These are phyloP conservation scores for Microdochium bolleyi DNA, from an alignment of 2,329 filamentous ascomycete genomes.

Conservation along the genomic window DNA sequence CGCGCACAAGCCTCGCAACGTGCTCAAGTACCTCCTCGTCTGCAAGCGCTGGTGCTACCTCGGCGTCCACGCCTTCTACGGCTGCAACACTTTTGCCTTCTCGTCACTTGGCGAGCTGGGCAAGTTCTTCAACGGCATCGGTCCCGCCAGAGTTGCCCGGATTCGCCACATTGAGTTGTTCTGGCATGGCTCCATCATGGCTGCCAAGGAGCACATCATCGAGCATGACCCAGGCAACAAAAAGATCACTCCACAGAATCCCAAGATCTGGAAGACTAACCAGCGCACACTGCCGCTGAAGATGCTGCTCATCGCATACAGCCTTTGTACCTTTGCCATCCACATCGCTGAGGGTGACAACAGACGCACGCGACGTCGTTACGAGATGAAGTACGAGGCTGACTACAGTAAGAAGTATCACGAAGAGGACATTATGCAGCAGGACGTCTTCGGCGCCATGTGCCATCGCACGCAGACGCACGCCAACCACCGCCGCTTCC, in stretches of 20 bases:
- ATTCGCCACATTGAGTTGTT: conserved; percentile 35
- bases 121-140: conserved; percentile 35
- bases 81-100: conserved; percentile 40
- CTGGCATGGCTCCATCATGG: conserved; percentile 15
- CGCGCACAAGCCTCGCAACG: conserved; percentile 22
- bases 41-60: conserved; percentile 30
- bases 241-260: conserved; percentile 10
- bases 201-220: conserved; percentile 18
- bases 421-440: conserved; percentile 3
- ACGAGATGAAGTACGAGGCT: conserved; percentile 21
- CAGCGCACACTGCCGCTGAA: conserved; percentile 26
- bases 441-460: conserved; percentile 8
- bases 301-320: conserved; percentile 24
- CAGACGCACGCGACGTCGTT: conserved; percentile 21
- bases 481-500: conserved; percentile 26
- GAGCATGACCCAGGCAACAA: conserved; percentile 17
- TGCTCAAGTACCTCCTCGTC: conserved; percentile 30
- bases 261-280: conserved; percentile 16
- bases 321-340: conserved; percentile 31
- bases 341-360: conserved; percentile 28
- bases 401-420: conserved; percentile 5
- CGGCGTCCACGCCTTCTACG: conserved; percentile 36
- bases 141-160: conserved; percentile 25
- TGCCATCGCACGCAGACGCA: conserved; percentile 23
- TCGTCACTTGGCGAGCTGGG: conserved; percentile 44